Evolutionary conservation across 441 rosid genomes (phyloP).

Genomic region (Bocquillonia castaneifolia): DNA sequence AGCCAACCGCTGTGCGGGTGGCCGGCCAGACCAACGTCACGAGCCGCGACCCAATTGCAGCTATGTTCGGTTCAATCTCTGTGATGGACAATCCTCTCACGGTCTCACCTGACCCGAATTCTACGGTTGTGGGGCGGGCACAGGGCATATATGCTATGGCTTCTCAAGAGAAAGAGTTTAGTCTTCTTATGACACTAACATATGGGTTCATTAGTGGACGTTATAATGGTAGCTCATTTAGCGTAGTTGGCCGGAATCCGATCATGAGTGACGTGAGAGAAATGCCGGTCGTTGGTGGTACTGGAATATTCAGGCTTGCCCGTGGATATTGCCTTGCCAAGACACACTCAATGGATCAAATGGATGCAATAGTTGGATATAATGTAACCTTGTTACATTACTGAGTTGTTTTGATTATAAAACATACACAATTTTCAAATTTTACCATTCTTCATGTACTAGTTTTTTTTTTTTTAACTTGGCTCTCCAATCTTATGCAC

Average conservation of each 20-base stretch:
- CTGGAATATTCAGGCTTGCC: slow-evolving; percentile 46
- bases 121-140: slow-evolving; percentile 46
- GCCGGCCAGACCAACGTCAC: slow-evolving; percentile 32
- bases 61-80: slow-evolving; percentile 34
- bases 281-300: slow-evolving; percentile 58
- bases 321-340: slow-evolving; percentile 44
- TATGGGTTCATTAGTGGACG: slow-evolving; percentile 39
- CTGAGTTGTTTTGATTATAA: too few relatives aligned
- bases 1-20: slow-evolving; percentile 42
- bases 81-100: slow-evolving; percentile 52
- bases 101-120: slow-evolving; percentile 35
- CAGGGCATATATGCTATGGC: slow-evolving; percentile 49
- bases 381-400: slow-evolving; percentile 37
- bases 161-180: slow-evolving; percentile 31
- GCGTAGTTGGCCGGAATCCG: slow-evolving; percentile 46
- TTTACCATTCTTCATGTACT: too few relatives aligned
- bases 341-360: slow-evolving; percentile 29
- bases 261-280: slow-evolving; percentile 41
- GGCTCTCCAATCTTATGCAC: too few relatives aligned
- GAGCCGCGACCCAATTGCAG: slow-evolving; percentile 22
- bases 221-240: slow-evolving; percentile 51
- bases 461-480: background rate
- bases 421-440: too few relatives aligned
- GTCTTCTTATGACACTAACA: slow-evolving; percentile 47
- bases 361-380: slow-evolving; percentile 35